These are phyloP conservation scores for Bondarzewia mesenterica DNA, from an alignment of 1,284 basidiomycete genomes.

Conservation along the genomic window DNA sequence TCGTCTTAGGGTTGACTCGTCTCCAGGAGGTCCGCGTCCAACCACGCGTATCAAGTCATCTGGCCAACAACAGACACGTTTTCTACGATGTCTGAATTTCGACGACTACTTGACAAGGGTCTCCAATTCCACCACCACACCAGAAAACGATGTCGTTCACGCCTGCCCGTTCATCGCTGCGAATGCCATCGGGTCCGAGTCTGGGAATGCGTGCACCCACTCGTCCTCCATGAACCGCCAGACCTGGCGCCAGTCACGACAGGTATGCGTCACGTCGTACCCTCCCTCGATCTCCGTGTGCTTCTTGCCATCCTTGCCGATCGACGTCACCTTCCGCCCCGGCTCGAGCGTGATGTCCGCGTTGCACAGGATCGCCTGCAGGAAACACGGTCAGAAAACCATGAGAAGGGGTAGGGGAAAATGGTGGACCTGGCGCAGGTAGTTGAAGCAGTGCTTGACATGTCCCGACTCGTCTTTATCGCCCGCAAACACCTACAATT, in stretches of 20 bases:
- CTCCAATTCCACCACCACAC: no score
- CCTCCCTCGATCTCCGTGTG: not conserved
- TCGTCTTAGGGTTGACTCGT: no score
- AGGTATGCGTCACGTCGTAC: not conserved
- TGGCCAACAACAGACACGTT: no score
- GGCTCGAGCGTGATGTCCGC: slow-evolving; percentile 5
- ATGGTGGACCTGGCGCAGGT: not conserved
- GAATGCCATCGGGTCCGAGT: not conserved
- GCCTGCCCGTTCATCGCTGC: not conserved
- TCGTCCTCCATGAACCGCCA: not conserved
- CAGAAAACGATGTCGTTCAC: no score
- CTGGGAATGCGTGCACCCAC: not conserved
- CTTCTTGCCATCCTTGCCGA: not conserved
- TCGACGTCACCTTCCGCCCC: not conserved
- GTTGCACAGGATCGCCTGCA: slow-evolving; percentile 3
- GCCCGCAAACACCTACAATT: slow-evolving; percentile 4
- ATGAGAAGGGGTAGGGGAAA: not conserved
- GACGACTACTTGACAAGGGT: no score
- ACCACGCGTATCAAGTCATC: no score
- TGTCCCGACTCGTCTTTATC: not conserved
- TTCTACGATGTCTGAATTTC: no score
- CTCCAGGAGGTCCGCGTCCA: no score
- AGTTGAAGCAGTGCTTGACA: not conserved
- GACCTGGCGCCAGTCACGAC: slow-evolving; percentile 1
- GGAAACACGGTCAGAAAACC: not conserved